Percentiles rank a stretch among this genome's conserved stretches.
Evolutionary conservation across 1,139 yeast species (phyloP).

Genomic region (Hyphopichia buzzinii): DNA sequence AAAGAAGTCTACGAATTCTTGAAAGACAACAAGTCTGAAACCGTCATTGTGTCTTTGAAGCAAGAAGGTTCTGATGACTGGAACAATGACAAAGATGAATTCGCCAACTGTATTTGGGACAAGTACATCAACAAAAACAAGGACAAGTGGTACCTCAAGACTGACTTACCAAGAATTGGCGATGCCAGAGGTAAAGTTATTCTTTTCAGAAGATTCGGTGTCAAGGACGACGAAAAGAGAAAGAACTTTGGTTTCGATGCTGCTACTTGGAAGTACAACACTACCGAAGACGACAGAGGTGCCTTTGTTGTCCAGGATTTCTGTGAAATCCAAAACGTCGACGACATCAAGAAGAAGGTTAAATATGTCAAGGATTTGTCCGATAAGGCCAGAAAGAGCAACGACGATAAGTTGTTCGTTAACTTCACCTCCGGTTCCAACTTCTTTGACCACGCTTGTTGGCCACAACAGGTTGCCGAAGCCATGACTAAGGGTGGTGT

Average conservation of each 20-base stretch:
- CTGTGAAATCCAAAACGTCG: conserved; percentile 57
- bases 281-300: conserved; percentile 65
- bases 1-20: conserved; percentile 62
- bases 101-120: conserved; percentile 64
- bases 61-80: conserved; percentile 72
- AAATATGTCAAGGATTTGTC: conserved; percentile 57
- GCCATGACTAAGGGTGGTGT: conserved; percentile 50
- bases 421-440: conserved; percentile 78
- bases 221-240: conserved; percentile 43
- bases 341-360: conserved; percentile 58
- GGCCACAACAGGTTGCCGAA: conserved; percentile 70
- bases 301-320: conserved; percentile 68
- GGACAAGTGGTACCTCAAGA: conserved; percentile 61
- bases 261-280: conserved; percentile 64
- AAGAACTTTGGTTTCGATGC: conserved; percentile 65
- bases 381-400: conserved; percentile 44
- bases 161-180: conserved; percentile 55
- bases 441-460: conserved; percentile 67
- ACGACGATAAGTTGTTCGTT: conserved; percentile 58
- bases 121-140: conserved; percentile 49
- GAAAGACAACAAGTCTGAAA: conserved; percentile 51
- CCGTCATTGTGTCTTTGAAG: conserved; percentile 66
- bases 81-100: conserved; percentile 63
- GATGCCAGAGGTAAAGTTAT: conserved; percentile 67
- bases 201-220: conserved; percentile 71